These are phyloP conservation scores for Lentithecium fluviatile DNA, from an alignment of 495 filamentous ascomycete genomes.

Conservation along the genomic window DNA sequence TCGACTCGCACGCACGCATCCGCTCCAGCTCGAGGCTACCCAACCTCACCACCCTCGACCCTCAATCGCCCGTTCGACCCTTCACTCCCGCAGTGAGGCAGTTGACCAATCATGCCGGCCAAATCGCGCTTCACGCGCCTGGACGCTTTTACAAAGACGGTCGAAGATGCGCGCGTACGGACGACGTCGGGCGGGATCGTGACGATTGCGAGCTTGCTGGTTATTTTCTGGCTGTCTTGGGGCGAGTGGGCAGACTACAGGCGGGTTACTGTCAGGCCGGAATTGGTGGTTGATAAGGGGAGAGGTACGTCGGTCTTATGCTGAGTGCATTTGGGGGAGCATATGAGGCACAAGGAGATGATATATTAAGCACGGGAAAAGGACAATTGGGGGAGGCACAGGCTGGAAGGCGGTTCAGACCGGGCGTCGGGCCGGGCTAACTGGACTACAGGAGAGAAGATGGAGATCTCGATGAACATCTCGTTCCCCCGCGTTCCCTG, in stretches of 20 bases:
- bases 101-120: slow-evolving; percentile 51
- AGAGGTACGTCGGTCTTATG: slow-evolving; percentile 61
- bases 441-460: slow-evolving; percentile 69
- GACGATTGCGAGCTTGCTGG: slow-evolving; percentile 81
- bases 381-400: not conserved
- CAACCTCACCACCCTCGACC: not conserved
- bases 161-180: slow-evolving; percentile 94
- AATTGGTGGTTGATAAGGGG: slow-evolving; percentile 94
- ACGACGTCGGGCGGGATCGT: slow-evolving; percentile 97
- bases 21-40: too few relatives aligned
- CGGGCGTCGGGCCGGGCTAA: slow-evolving; percentile 4
- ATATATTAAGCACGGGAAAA: too few relatives aligned
- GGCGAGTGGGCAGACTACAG: slow-evolving; percentile 95
- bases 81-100: not conserved
- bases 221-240: slow-evolving; percentile 86
- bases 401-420: too few relatives aligned
- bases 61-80: not conserved
- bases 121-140: slow-evolving; percentile 91
- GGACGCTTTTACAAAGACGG: slow-evolving; percentile 97
- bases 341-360: too few relatives aligned
- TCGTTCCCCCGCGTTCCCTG: slow-evolving; percentile 93
- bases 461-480: slow-evolving; percentile 98
- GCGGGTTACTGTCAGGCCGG: slow-evolving; percentile 79
- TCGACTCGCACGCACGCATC: too few relatives aligned
- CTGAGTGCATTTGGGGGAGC: not conserved